These are phyloP conservation scores for Lentinula detonsa DNA, from an alignment of 768 basidiomycete genomes.

Conservation along the genomic window DNA sequence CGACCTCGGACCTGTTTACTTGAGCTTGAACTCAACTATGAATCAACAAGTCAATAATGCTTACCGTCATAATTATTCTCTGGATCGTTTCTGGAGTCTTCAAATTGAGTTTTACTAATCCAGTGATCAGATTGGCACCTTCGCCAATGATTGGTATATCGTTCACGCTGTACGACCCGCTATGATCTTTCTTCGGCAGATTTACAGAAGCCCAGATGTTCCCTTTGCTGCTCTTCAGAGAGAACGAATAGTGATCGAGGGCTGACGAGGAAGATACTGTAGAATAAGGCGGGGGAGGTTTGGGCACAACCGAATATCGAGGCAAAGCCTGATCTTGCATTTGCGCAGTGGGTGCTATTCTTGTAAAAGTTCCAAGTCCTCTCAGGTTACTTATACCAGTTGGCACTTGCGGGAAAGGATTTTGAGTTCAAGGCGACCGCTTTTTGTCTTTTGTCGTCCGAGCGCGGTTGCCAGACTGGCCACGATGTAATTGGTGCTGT, in stretches of 20 bases:
- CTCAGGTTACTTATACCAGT: no score
- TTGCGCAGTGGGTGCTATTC: not conserved
- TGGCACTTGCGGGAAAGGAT: no score
- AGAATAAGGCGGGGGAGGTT: not conserved
- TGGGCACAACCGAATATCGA: not conserved
- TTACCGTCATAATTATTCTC: constrained; percentile 21
- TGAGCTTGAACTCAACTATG: not conserved
- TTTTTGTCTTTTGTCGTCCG: not conserved
- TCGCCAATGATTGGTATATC: constrained; percentile 17
- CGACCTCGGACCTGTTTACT: constrained; percentile 22
- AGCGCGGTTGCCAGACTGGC: not conserved
- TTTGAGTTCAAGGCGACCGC: not conserved
- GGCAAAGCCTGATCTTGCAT: not conserved
- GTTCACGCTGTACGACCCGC: not conserved
- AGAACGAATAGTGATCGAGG: not conserved
- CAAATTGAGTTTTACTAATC: constrained; percentile 23
- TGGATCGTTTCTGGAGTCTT: constrained; percentile 21
- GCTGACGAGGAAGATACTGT: not conserved
- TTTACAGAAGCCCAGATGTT: not conserved
- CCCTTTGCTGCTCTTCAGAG: not conserved
- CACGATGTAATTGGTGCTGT: not conserved
- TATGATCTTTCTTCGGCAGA: not conserved
- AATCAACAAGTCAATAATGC: constrained; percentile 1
- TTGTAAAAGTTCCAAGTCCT: no score
- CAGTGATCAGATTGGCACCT: constrained; percentile 17